These are phyloP conservation scores for Vitis amurensis DNA, from an alignment of 164 flowering plant genomes.

Conservation along the genomic window DNA sequence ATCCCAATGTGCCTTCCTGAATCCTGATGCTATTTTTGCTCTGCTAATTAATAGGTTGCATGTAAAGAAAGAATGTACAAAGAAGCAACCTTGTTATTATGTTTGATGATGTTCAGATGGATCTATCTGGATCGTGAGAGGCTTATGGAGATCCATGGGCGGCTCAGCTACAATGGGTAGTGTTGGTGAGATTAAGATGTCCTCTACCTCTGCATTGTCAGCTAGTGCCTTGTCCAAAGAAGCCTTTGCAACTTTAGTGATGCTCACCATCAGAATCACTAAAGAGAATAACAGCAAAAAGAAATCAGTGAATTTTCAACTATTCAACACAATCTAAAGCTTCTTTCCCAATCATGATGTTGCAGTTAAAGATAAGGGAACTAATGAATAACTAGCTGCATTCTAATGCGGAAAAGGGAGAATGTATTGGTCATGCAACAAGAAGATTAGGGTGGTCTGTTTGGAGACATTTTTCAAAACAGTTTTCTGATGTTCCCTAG, in stretches of 20 bases:
- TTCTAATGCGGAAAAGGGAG: too few relatives aligned
- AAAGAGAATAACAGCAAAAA: not conserved
- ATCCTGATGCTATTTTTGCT: too few relatives aligned
- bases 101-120: constrained; percentile 40
- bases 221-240: constrained; percentile 75
- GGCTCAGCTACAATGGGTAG: constrained; percentile 43
- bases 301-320: not conserved
- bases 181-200: constrained; percentile 27
- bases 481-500: too few relatives aligned
- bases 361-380: too few relatives aligned
- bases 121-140: constrained; percentile 59
- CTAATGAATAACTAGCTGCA: too few relatives aligned
- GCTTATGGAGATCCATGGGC: constrained; percentile 45
- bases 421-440: too few relatives aligned
- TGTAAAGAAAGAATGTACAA: constrained; percentile 33
- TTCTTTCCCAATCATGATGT: too few relatives aligned
- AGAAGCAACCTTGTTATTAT: constrained; percentile 7
- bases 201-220: constrained; percentile 54
- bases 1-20: too few relatives aligned
- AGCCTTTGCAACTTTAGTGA: constrained; percentile 68
- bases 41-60: not conserved
- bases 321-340: too few relatives aligned
- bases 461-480: too few relatives aligned
- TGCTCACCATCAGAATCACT: constrained; percentile 54
- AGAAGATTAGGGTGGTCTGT: too few relatives aligned